Percentiles rank a stretch among this genome's conserved stretches.
Conservation (phyloP, 306 rosid species). For the Lotus japonicus region DNA sequence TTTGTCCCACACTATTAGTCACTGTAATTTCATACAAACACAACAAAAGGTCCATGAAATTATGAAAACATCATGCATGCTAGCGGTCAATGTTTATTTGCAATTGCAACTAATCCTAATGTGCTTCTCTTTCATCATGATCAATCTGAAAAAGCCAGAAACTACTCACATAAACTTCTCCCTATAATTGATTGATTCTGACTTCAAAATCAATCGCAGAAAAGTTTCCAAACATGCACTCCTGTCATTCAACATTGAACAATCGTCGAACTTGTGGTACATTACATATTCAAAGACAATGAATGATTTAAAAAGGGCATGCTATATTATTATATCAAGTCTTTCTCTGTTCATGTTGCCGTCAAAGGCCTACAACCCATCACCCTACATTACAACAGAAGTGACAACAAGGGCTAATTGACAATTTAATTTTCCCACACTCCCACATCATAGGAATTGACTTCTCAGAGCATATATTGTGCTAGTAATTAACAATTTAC, state of each 20-base stretch:
- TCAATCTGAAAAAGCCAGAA: too few relatives aligned
- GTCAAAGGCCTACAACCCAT: background rate
- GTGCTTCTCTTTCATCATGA: too few relatives aligned
- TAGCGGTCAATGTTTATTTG: too few relatives aligned
- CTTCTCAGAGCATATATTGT: slow-evolving; percentile 20
- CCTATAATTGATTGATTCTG: too few relatives aligned
- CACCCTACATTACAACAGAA: slow-evolving; percentile 2
- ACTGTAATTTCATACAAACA: too few relatives aligned
- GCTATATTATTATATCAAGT: background rate
- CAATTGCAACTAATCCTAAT: too few relatives aligned
- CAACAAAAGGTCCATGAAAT: too few relatives aligned
- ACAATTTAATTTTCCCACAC: background rate
- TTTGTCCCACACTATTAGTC: too few relatives aligned
- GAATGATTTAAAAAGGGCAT: background rate
- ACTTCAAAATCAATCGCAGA: too few relatives aligned
- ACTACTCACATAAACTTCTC: too few relatives aligned
- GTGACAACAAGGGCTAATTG: slow-evolving; percentile 2
- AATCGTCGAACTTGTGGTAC: background rate
- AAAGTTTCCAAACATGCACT: too few relatives aligned
- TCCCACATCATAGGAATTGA: slow-evolving; percentile 1
- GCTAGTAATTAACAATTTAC: slow-evolving; percentile 6
- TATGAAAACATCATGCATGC: too few relatives aligned
- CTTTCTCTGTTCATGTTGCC: background rate
- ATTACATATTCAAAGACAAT: background rate
- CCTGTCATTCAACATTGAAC: background rate